Base-by-base conservation (phyloP, 2,329 filamentous ascomycete genomes). In the Exophiala phaeomuriformis region DNA sequence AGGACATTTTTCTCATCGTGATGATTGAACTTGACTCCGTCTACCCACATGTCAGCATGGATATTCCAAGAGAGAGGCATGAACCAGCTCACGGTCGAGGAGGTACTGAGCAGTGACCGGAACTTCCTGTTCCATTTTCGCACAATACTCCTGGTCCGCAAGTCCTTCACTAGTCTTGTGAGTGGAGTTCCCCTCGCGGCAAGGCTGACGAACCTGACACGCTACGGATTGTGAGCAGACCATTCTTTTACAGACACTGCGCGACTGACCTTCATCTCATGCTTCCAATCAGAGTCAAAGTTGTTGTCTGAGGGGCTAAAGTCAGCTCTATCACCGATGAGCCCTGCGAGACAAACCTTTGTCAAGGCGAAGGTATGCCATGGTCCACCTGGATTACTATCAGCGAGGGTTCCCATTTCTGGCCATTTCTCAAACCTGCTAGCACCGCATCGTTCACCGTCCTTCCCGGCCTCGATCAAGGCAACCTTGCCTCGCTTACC, bases 321-420 rank as follows among this genome's bases (percentile, higher is more conserved):
- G 19, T 19, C 19, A 19, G 19, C 19, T 19, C 19, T 19, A 19
- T 1, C 19, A 19, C 19, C 19, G 19, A 19, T 19, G 19, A 19
- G 19, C 19, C 19, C 19, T 19, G 19, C 19, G 19, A 19, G n/a
- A 30, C 52, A 41, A 8, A 50, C 52, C 52, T 54, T 67, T 67
- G 61, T 71, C 69, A 4, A 73, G 57, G n/a, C 69, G 62, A 5
- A 73, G 63, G 54, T 71, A 72, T 3, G 71, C 69, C 67, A 71
- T 71, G 2, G 69, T 72, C 70, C 69, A 58, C 40, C 56, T 51
- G 19, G 5, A 50, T 6, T 5, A 4, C 19, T 10, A 32, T 45
- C 33, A 47, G n/a, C 35, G 10, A 36, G 47, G 9, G 10, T 8
- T 28, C 9, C 27, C 27, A n/a, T 8, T 27, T 5, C 46, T 7